Base-by-base conservation (phyloP, 495 filamentous ascomycete genomes). In the Penicillium herquei region DNA sequence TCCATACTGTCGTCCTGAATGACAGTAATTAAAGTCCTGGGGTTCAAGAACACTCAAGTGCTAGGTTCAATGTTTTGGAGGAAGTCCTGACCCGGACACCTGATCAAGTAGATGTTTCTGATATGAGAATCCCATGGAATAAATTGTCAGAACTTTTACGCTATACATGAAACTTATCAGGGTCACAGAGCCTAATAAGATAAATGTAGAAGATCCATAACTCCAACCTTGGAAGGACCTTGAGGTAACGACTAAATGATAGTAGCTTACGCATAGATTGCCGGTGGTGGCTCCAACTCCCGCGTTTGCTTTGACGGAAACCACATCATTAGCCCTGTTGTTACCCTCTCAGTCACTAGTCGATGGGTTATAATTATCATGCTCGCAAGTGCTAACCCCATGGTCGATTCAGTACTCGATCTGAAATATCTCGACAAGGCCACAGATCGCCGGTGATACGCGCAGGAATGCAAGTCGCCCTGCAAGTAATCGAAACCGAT, bases 61-160 rank as follows among this genome's bases (percentile, higher is more conserved):
- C n/a, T n/a, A n/a, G n/a, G n/a, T n/a, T n/a, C n/a, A n/a, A n/a
- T n/a, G n/a, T n/a, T n/a, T n/a, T n/a, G n/a, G n/a, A n/a, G n/a
- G n/a, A n/a, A n/a, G n/a, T n/a, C n/a, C n/a, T n/a, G n/a, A n/a
- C n/a, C n/a, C n/a, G n/a, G n/a, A n/a, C n/a, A n/a, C n/a, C n/a
- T n/a, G n/a, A n/a, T n/a, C n/a, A n/a, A n/a, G n/a, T n/a, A n/a
- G n/a, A n/a, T n/a, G n/a, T n/a, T 35, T 35, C 34, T 43, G 34
- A 5, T 61, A 55, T 21, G 71, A 66, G 43, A n/a, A 37, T 14
- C 66, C 68, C n/a, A 39, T 65, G 13, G 64, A 65, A 45, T 66
- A 55, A 39, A 26, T 66, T 9, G 55, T 48, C 16, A 57, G 39
- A 37, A 14, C 17, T 9, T 32, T 32, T 12, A 37, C 34, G 2